These are phyloP conservation scores for Fragilariopsis cylindrus DNA, from an alignment of 108 stramenopile species.

Conservation along the genomic window DNA sequence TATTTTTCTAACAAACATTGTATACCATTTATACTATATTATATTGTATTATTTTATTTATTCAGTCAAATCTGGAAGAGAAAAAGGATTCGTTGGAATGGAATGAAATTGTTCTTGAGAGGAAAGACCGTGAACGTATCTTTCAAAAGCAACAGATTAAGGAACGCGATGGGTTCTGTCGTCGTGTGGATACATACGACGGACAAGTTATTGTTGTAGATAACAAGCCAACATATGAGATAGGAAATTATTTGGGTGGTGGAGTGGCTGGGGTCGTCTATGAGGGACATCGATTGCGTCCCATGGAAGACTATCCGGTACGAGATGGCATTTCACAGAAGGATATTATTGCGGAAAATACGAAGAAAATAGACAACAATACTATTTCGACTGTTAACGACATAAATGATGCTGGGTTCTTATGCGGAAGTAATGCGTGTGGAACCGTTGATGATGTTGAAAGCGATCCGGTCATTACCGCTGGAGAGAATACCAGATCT, in stretches of 20 bases:
- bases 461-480: neutral
- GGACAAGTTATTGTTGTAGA: slow-evolving; percentile 76
- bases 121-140: slow-evolving; percentile 23
- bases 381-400: neutral
- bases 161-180: slow-evolving; percentile 74
- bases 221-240: slow-evolving; percentile 69
- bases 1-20: neutral
- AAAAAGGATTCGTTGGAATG: slow-evolving; percentile 29
- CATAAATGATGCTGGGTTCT: slow-evolving; percentile 16
- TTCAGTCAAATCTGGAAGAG: slow-evolving; percentile 20
- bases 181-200: slow-evolving; percentile 78
- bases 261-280: slow-evolving; percentile 90
- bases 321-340: slow-evolving; percentile 36
- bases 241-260: slow-evolving; percentile 85
- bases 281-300: slow-evolving; percentile 77
- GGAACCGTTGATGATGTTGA: slow-evolving; percentile 21
- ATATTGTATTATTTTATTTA: neutral
- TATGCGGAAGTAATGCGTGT: slow-evolving; percentile 20
- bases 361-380: neutral
- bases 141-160: slow-evolving; percentile 45
- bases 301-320: slow-evolving; percentile 75
- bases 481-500: neutral
- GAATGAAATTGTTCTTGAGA: slow-evolving; percentile 19
- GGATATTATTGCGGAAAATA: neutral
- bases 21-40: neutral